phyloP scores from a whole-genome alignment of 2,329 filamentous ascomycete genomes.

The Zasmidium angulare region DNA sequence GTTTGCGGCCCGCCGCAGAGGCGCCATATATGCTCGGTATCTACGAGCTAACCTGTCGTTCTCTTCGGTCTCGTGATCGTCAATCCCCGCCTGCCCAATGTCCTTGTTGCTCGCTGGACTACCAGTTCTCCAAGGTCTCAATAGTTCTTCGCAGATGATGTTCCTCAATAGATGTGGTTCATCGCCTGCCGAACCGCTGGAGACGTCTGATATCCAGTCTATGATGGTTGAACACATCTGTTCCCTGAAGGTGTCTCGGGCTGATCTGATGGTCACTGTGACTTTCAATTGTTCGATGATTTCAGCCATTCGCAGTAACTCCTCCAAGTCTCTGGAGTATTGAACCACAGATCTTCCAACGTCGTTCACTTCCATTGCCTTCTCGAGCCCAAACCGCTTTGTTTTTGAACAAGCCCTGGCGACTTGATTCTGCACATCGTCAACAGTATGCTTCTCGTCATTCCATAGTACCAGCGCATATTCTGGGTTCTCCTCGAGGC shows the following conservation, averaged over 20 bases:
- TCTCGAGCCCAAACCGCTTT: conserved; percentile 65
- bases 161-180: conserved; percentile 77
- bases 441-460: conserved; percentile 95
- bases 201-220: conserved; percentile 92
- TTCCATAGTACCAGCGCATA: conserved; percentile 93
- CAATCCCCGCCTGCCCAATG: conserved; percentile 74
- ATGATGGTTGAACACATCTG: conserved; percentile 99
- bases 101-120: conserved; percentile 78
- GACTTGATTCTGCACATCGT: conserved; percentile 87
- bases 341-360: conserved; percentile 83
- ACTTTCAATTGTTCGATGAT: conserved; percentile 94
- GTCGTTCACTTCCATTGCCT: conserved; percentile 85
- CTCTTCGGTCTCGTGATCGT: conserved; percentile 73
- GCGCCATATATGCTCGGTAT: conserved; percentile 39
- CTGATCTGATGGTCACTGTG: conserved; percentile 89
- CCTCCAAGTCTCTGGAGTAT: conserved; percentile 69
- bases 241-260: conserved; percentile 92
- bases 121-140: conserved; percentile 82
- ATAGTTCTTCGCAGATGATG: conserved; percentile 85
- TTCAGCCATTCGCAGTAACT: conserved; percentile 74
- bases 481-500: conserved; percentile 65
- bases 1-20: conserved; percentile 26
- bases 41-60: conserved; percentile 39
- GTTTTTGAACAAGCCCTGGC: conserved; percentile 80
- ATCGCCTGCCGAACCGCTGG: conserved; percentile 79